Evolutionary conservation across 257 asterid species (phyloP).

Genomic region (Jacaranda copaia): DNA sequence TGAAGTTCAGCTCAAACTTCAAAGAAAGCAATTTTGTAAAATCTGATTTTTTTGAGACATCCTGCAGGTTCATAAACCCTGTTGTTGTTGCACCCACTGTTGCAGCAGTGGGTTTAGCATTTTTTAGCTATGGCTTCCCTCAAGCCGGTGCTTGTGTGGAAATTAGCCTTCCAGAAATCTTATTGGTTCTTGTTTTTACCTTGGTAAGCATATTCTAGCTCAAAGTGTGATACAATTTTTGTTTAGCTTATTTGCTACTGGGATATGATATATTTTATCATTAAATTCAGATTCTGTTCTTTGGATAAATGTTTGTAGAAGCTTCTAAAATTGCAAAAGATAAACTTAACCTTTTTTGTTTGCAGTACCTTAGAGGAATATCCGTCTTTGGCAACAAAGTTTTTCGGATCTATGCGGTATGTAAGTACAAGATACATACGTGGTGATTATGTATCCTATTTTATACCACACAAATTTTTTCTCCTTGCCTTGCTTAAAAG

Average conservation of each 20-base stretch:
- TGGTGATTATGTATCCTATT: conserved; percentile 11
- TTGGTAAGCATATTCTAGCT: conserved; percentile 67
- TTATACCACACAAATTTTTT: background rate
- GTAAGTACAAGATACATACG: conserved; percentile 31
- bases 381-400: conserved; percentile 81
- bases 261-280: background rate
- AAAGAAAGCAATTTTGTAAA: background rate
- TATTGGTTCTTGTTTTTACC: conserved; percentile 83
- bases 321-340: conserved; percentile 14
- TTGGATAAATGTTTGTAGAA: background rate
- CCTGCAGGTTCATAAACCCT: conserved; percentile 89
- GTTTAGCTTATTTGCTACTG: too few species aligned
- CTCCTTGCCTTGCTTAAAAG: background rate
- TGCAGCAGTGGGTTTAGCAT: conserved; percentile 91
- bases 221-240: background rate
- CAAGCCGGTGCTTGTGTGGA: conserved; percentile 97
- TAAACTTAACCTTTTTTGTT: conserved; percentile 4
- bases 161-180: conserved; percentile 87
- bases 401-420: conserved; percentile 83
- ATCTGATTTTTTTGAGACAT: conserved; percentile 27
- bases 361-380: conserved; percentile 88
- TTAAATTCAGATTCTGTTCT: conserved; percentile 18
- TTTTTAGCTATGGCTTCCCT: conserved; percentile 96
- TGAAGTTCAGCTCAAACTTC: background rate
- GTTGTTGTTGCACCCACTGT: conserved; percentile 95